Conservation (phyloP, 176 grass and related monocot genomes). For the Oryza glumipatula region DNA sequence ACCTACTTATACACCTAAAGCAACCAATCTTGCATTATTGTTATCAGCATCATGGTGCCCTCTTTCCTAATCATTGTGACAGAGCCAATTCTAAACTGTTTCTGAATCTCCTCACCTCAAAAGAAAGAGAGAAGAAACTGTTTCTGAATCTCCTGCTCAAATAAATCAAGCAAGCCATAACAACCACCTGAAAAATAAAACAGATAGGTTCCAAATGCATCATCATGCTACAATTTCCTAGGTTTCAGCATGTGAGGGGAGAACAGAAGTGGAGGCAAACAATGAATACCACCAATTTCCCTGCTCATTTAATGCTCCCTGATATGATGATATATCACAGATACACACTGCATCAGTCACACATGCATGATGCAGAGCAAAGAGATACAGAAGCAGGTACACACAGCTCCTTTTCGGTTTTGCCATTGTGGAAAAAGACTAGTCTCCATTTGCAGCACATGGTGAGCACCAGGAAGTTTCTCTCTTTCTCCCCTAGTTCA, state of each 20-base stretch:
- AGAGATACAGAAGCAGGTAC: neutral
- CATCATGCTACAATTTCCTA: neutral
- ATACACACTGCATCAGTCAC: neutral
- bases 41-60: neutral
- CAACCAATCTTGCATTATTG: neutral
- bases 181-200: neutral
- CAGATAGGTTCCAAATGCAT: neutral
- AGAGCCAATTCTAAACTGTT: neutral
- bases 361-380: neutral
- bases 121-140: neutral
- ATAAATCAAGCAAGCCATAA: constrained; percentile 14
- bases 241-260: neutral
- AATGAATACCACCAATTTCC: neutral
- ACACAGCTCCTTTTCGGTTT: neutral
- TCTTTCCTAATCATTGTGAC: constrained; percentile 14
- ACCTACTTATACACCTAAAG: constrained; percentile 6
- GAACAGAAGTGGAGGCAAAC: constrained; percentile 3
- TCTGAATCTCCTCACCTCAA: neutral
- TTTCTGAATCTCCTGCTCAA: neutral
- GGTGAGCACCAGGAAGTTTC: neutral
- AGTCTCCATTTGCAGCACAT: constrained; percentile 5
- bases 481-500: neutral
- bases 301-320: neutral
- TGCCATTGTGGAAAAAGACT: neutral
- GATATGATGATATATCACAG: neutral